Evolutionary conservation across 2,329 filamentous ascomycete species (phyloP).

Genomic region (Alternaria ventricosa): DNA sequence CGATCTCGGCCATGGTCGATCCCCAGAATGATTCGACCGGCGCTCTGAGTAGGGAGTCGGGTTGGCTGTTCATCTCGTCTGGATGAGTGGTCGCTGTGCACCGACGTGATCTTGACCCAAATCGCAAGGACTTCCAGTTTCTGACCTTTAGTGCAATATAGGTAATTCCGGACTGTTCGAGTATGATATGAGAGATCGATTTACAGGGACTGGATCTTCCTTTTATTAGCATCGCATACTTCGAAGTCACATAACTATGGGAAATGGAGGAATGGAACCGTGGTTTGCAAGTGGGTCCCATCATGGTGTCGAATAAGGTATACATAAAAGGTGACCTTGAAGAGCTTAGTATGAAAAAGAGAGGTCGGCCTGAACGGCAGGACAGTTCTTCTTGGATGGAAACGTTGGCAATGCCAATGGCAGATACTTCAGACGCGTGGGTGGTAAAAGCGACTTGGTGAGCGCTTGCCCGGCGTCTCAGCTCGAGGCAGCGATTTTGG

Average conservation of each 20-base stretch:
- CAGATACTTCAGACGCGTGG: neutral
- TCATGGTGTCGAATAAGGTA: neutral
- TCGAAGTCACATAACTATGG: neutral
- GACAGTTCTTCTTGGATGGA: neutral
- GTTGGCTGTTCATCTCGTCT: neutral
- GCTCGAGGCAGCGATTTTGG: neutral
- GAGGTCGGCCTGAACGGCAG: rapidly evolving
- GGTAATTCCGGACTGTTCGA: neutral
- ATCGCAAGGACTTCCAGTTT: neutral
- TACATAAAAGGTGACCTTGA: neutral
- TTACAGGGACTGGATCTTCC: neutral
- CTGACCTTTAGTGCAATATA: neutral
- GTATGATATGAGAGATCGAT: neutral
- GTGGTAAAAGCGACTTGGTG: neutral
- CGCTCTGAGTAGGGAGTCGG: neutral
- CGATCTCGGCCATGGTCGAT: neutral
- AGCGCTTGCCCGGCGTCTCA: neutral
- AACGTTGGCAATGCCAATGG: neutral
- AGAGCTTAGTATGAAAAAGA: neutral
- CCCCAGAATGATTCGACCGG: neutral
- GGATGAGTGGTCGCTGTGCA: neutral
- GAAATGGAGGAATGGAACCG: neutral
- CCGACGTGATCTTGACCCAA: neutral
- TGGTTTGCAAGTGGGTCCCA: neutral
- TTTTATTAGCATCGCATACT: neutral